Base-by-base conservation (phyloP, 1,284 basidiomycete species). In the Apiotrichum siamense region DNA sequence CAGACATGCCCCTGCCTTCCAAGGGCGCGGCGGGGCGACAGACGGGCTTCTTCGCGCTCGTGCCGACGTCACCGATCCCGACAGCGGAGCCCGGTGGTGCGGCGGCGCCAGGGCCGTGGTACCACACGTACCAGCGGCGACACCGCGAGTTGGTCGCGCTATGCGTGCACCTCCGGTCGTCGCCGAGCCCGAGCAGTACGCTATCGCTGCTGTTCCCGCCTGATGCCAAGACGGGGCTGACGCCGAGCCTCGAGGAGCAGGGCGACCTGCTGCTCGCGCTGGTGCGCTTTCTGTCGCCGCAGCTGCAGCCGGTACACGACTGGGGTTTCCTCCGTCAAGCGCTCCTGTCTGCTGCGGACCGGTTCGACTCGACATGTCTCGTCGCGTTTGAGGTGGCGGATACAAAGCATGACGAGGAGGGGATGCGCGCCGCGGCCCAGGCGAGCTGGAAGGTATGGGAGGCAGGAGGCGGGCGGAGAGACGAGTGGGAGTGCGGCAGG, bases 401-500 rank as follows among this genome's bases (percentile, higher is more conserved):
- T 67, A 79, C 81, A 4, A 78, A 79, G 32, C 77, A 77, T 1
- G 82, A 93, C 59, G 86, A 88, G 58, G 66, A 61, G 2, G 81
- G 75, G 11, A 94, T 97, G 88, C 78, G 79, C 32, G 80, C 84
- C 42, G 85, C 84, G 0, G 88, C 90, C 4, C 80, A 82, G 45
- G 83, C 87, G 0, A 85, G 87, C 61, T 96, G 89, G 90, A 82
- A 85, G 59, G 81, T 94, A 0, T 88, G 83, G 69, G 63, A 73
- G 46, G 70, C 66, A 11, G 69, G 69, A 35, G 67, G 69, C 17
- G 67, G 69, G 4, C 44, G 59, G 1, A 38, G 68, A 26, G 70
- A 76, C n/a, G 87, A 88, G 55, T 93, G 89, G 89, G 90, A 93
- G 68, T 83, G 91, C 77, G 88, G 87, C 1, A 82, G 87, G 49